Base-by-base conservation (phyloP, 345 rosid genomes). In the Limnanthes douglasii region DNA sequence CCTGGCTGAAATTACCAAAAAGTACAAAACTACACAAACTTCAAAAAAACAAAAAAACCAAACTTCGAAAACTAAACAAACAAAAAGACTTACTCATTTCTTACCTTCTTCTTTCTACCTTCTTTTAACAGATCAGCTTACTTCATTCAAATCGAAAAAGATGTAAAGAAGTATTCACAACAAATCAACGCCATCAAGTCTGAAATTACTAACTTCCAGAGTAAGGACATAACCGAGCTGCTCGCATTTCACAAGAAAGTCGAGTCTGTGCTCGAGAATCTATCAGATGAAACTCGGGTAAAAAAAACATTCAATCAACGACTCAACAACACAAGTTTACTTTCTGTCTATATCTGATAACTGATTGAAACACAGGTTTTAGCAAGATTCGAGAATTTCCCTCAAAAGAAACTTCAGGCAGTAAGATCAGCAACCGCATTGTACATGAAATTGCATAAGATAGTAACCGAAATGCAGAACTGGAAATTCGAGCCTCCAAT, bases 121-220 rank as follows among this genome's bases (percentile, higher is more conserved):
- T n/a, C n/a, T 12, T n/a, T n/a, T n/a, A n/a, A 8, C 18, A 73
- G 88, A 46, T 78, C 83, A 12, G 40, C 79, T 34, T 78, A 73
- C 35, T 78, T 78, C 60, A 76, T 65, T 15, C 62, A 78, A 48
- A 78, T 73, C 35, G 77, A 73, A 61, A 74, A 68, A 48, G 83
- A 78, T 22, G 64, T 65, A 41, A 50, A 52, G 9, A 72, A 57
- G 53, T 32, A 72, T 34, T 33, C 70, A 11, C 50, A 54, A 43
- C 39, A 50, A 7, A 61, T 78, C 8, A 35, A 29, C 21, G 70
- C 66, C 51, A 25, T 78, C 36, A 74, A 64, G 45, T 13, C 45
- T 13, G 47, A 49, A 19, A 78, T 78, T 21, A 53, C 24, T 24
- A 36, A 34, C 7, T 74, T 65, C 50, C 36, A 61, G 37, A 64